Evolutionary conservation across 768 basidiomycete species (phyloP).

Genomic region (Kwoniella newhampshirensis): DNA sequence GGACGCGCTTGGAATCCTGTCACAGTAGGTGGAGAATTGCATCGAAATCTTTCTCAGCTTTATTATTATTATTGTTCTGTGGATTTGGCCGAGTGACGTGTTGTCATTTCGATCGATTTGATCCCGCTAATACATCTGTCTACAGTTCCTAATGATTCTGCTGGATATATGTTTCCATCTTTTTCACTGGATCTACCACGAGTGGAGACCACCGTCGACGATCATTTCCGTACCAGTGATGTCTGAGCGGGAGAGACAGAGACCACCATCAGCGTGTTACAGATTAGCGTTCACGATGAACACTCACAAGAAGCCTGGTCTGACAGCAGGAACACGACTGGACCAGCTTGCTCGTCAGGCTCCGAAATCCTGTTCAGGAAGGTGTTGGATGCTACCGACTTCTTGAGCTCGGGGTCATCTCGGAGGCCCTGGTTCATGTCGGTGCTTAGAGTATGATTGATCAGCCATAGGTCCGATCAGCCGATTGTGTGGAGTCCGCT

Average conservation of each 20-base stretch:
- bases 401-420: conserved; percentile 23
- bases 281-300: not conserved
- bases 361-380: conserved; percentile 33
- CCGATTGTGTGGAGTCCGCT: conserved; percentile 2
- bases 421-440: conserved; percentile 43
- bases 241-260: conserved; percentile 18
- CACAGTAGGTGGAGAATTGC: too few relatives aligned
- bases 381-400: conserved; percentile 14
- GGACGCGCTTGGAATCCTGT: too few relatives aligned
- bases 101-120: too few relatives aligned
- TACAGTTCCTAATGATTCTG: conserved; percentile 1
- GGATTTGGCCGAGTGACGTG: too few relatives aligned
- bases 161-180: not conserved
- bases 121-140: too few relatives aligned
- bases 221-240: conserved; percentile 39
- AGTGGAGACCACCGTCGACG: conserved; percentile 42
- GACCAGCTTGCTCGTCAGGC: conserved; percentile 45
- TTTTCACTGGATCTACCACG: conserved; percentile 25
- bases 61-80: too few relatives aligned
- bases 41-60: too few relatives aligned
- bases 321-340: conserved; percentile 43
- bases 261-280: not conserved
- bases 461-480: not conserved
- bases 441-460: conserved; percentile 19
- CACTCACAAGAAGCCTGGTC: conserved; percentile 46